Base-by-base conservation (phyloP, 345 rosid genomes). In the Dipteronia dyeriana region DNA sequence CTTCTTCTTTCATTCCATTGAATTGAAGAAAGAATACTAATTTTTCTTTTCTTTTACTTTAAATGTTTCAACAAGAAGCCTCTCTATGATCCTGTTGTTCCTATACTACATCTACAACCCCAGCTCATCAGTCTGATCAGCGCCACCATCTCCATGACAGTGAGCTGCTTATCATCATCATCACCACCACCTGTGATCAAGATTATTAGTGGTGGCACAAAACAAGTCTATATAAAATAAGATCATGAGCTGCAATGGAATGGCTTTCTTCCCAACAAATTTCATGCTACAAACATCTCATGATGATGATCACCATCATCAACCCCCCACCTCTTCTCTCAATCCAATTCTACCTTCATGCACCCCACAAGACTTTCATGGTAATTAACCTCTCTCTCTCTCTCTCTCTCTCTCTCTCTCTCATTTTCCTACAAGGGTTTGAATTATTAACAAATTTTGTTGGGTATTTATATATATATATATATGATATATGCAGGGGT, bases 201-300 rank as follows among this genome's bases (percentile, higher is more conserved):
- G 67, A 73, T 75, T 34, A 34, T 34, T 34, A 34, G 4, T 74
- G 71, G 84, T 73, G 59, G 79, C 57, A 34, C 38, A 34, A 34
- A 34, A 57, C 59, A 63, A 75, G 64, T n/a, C 62, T 73, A 76
- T 64, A 23, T 39, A 16, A 0, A 5, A 17, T 6, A 68, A 73
- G 76, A 71, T 79, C 80, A 92, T 92, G 94, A 78, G 90, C 82
- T 88, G 92, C 90, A 89, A 92, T 85, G 97, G 90, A 84, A 92
- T 96, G 97, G 91, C 92, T 67, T 96, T 94, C 82, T 92, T 91
- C 80, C 91, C 90, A 49, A 70, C 94, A 84, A 93, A 89, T 87
- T 92, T 94, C 93, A 86, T 96, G 90, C 89, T 94, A 57, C 99
- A 91, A 82, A 82, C 81, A 56, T 82, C 91, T 82, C 92, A 90